A percentile compares a stretch with the other conserved stretches of the same genome.
Evolutionary conservation across 108 stramenopile genomes (phyloP).

Genomic region (Cyclotella sp.): DNA sequence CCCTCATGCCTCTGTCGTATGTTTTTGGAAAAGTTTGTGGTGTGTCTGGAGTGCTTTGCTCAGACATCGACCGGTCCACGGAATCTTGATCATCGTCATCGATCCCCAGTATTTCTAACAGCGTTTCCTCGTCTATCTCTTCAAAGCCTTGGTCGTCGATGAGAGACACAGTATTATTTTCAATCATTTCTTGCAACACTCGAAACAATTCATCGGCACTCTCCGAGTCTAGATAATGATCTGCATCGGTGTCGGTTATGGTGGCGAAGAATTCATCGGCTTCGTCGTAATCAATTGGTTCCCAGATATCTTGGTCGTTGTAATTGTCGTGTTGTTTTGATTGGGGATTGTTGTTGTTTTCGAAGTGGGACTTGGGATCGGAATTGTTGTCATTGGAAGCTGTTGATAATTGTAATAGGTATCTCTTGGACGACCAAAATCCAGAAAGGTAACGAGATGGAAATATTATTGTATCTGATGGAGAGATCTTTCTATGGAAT

Average conservation of each 20-base stretch:
- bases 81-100: slow-evolving; percentile 36
- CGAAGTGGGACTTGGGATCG: background rate
- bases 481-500: no score
- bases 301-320: slow-evolving; percentile 36
- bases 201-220: slow-evolving; percentile 29
- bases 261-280: slow-evolving; percentile 39
- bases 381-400: no score
- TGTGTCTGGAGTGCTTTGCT: slow-evolving; percentile 9
- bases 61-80: slow-evolving; percentile 11
- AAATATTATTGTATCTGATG: no score
- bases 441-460: no score
- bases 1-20: slow-evolving; percentile 64
- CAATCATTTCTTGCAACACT: slow-evolving; percentile 32
- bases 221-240: slow-evolving; percentile 23
- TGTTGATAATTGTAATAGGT: no score
- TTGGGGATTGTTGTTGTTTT: background rate
- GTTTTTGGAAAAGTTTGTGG: slow-evolving; percentile 14
- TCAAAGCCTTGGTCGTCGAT: slow-evolving; percentile 26
- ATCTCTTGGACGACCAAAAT: no score
- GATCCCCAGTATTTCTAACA: slow-evolving; percentile 45
- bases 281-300: slow-evolving; percentile 38
- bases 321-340: background rate
- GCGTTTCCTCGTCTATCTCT: slow-evolving; percentile 50
- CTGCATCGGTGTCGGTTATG: slow-evolving; percentile 21
- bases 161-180: background rate